phyloP scores from a whole-genome alignment of 345 rosid species.

The Streptanthus diversifolius region DNA sequence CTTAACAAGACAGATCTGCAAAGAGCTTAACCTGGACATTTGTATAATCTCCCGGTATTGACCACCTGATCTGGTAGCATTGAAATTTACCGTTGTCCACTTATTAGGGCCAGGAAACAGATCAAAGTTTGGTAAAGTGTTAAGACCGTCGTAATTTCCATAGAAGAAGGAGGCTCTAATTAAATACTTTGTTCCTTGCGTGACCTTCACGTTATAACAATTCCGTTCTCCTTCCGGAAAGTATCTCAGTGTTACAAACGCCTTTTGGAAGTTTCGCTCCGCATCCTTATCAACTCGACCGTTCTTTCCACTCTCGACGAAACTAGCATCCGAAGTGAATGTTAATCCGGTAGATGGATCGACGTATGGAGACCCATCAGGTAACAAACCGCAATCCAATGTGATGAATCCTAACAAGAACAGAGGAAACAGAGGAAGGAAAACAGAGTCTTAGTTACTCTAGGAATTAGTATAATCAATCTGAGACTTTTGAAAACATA shows the following conservation, averaged over 20 bases:
- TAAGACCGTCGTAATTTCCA: constrained; percentile 9
- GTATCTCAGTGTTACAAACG: background rate
- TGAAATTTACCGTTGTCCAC: background rate
- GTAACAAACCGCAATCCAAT: constrained; percentile 36
- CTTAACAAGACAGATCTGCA: constrained; percentile 48
- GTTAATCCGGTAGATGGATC: constrained; percentile 21
- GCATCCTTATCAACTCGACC: background rate
- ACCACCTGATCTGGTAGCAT: background rate
- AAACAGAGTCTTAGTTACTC: background rate
- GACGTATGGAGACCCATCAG: constrained; percentile 1
- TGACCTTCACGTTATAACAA: constrained; percentile 3
- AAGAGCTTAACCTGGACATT: constrained; percentile 11
- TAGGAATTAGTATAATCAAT: background rate
- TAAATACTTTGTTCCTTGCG: background rate
- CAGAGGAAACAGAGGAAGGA: background rate
- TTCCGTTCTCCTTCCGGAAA: constrained; percentile 14
- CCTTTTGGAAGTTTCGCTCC: background rate
- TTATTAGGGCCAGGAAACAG: constrained; percentile 16
- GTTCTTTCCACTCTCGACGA: background rate
- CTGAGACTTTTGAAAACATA: background rate
- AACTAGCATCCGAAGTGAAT: constrained; percentile 26
- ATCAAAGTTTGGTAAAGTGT: background rate
- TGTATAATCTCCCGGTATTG: constrained; percentile 36
- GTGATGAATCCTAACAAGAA: constrained; percentile 33
- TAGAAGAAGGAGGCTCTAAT: background rate